Conservation (phyloP, 2,329 filamentous ascomycete species). For the Emericellopsis cladophorae region DNA sequence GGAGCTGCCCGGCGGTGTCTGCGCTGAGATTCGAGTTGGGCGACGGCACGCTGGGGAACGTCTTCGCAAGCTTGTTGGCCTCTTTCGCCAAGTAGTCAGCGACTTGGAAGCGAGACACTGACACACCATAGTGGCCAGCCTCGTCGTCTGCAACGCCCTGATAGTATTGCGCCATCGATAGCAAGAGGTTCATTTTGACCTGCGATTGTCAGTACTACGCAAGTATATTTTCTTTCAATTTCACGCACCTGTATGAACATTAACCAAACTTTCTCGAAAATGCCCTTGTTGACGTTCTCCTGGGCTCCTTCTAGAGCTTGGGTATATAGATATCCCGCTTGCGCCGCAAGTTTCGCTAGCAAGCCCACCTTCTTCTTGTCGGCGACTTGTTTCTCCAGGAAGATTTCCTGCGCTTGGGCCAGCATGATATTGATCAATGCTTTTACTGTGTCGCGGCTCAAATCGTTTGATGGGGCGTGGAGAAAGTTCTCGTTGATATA, state of each 20-base stretch:
- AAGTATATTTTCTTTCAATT: background rate
- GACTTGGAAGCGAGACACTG: conserved; percentile 69
- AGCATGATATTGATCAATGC: conserved; percentile 86
- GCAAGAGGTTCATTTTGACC: conserved; percentile 72
- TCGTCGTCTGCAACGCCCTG: conserved; percentile 88
- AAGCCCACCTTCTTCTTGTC: conserved; percentile 89
- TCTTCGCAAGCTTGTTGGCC: conserved; percentile 61
- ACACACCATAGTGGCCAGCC: conserved; percentile 72
- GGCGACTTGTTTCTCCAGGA: conserved; percentile 87
- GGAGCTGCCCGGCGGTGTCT: conserved; percentile 61
- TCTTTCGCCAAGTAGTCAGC: conserved; percentile 71
- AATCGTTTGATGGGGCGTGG: conserved; percentile 89
- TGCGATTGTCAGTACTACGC: conserved; percentile 14
- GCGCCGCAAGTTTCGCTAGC: conserved; percentile 83
- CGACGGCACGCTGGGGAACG: conserved; percentile 69
- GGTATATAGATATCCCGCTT: conserved; percentile 76
- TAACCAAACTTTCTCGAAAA: conserved; percentile 93
- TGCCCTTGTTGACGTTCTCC: conserved; percentile 78
- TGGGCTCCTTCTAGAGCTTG: conserved; percentile 85
- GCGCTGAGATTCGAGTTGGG: conserved; percentile 71
- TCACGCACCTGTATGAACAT: conserved; percentile 59
- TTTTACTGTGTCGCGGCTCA: conserved; percentile 93
- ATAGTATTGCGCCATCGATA: conserved; percentile 82
- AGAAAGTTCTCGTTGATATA: conserved; percentile 99
- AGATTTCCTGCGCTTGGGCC: conserved; percentile 93